These are phyloP conservation scores for Hyaloscypha hepaticicola DNA, from an alignment of 495 filamentous ascomycete genomes.

Conservation along the genomic window DNA sequence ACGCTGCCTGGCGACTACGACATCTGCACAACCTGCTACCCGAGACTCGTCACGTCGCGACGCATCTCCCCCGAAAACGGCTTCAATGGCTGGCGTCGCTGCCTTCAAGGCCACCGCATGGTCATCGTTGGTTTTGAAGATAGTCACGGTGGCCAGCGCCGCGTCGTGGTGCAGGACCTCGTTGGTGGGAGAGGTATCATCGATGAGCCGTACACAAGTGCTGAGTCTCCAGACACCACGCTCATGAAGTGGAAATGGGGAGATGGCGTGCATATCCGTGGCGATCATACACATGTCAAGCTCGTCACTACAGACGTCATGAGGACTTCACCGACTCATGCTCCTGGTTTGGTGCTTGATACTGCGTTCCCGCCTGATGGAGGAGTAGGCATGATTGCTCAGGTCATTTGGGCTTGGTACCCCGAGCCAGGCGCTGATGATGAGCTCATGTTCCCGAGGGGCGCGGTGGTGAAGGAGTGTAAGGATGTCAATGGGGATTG, in stretches of 20 bases:
- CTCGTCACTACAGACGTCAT: conserved; percentile 42
- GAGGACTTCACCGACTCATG: conserved; percentile 28
- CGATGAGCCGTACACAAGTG: conserved; percentile 47
- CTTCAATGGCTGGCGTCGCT: conserved; percentile 75
- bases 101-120: conserved; percentile 79
- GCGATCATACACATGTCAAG: conserved; percentile 18
- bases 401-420: conserved; percentile 72
- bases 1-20: conserved; percentile 79
- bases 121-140: conserved; percentile 73
- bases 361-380: conserved; percentile 65
- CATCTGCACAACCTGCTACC: conserved; percentile 76
- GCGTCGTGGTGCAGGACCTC: conserved; percentile 60
- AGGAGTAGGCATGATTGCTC: conserved; percentile 59
- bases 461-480: conserved; percentile 76
- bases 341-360: conserved; percentile 13
- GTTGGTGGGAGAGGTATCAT: conserved; percentile 68
- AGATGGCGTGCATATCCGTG: conserved; percentile 18
- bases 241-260: conserved; percentile 32
- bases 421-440: conserved; percentile 58
- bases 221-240: conserved; percentile 21
- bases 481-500: conserved; percentile 86
- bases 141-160: conserved; percentile 53
- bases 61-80: conserved; percentile 73
- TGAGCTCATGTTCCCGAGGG: conserved; percentile 79
- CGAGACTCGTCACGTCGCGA: conserved; percentile 54